Evolutionary conservation across 495 filamentous ascomycete genomes (phyloP).

Genomic region (Podospora australis): DNA sequence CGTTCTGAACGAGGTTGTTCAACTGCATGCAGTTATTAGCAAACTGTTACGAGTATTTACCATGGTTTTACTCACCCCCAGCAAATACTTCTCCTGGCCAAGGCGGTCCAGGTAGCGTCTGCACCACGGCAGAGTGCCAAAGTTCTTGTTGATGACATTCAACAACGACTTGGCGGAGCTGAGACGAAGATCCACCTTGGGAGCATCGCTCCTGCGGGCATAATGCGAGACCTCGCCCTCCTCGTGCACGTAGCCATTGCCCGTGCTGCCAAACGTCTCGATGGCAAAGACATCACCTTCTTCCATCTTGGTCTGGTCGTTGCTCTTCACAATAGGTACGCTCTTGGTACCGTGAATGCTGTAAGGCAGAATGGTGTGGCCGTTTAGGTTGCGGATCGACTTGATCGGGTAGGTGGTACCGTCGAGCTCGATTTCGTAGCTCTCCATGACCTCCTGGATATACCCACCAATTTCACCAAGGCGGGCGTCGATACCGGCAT

Average conservation of each 20-base stretch:
- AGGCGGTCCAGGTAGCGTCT: conserved; percentile 78
- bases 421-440: conserved; percentile 74
- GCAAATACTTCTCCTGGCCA: conserved; percentile 81
- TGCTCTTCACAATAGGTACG: conserved; percentile 80
- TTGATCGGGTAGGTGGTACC: conserved; percentile 77
- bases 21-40: no score
- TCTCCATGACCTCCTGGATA: conserved; percentile 87
- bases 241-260: conserved; percentile 76
- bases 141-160: conserved; percentile 87
- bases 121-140: conserved; percentile 82
- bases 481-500: conserved; percentile 76
- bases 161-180: conserved; percentile 75
- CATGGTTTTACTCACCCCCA: no score
- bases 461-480: conserved; percentile 67
- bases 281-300: conserved; percentile 91
- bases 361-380: conserved; percentile 81
- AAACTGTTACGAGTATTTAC: no score
- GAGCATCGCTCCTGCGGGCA: conserved; percentile 56
- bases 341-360: conserved; percentile 84
- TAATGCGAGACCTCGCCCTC: conserved; percentile 81
- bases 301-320: conserved; percentile 83
- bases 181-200: conserved; percentile 60
- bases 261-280: conserved; percentile 90
- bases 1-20: conserved; percentile 78
- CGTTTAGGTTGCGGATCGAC: conserved; percentile 79